Evolutionary conservation across 1,284 basidiomycete genomes (phyloP).

Genomic region (Tilletia caries): DNA sequence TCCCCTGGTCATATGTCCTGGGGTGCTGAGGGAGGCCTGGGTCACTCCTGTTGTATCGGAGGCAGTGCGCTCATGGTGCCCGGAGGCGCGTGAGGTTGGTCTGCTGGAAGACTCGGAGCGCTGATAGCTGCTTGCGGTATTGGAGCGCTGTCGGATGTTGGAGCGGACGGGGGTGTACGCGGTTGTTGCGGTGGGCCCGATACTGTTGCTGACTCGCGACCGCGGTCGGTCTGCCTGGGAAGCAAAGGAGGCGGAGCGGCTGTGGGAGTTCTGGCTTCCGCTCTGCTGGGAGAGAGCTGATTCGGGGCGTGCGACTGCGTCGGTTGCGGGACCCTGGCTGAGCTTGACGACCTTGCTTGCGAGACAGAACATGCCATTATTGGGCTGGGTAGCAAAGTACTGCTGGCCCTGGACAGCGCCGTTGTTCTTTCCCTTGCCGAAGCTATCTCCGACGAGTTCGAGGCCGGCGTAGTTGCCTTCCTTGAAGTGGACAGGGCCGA

Average conservation of each 20-base stretch:
- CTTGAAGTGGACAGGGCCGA: constrained; percentile 43
- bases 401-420: constrained; percentile 82
- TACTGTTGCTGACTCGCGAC: constrained; percentile 1
- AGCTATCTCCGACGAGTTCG: constrained; percentile 44
- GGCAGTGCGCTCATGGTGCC: neutral
- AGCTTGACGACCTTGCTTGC: constrained; percentile 65
- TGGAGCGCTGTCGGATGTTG: neutral
- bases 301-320: constrained; percentile 46
- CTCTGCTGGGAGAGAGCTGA: constrained; percentile 37
- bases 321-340: constrained; percentile 30
- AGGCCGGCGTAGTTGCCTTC: constrained; percentile 46
- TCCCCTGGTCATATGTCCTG: neutral
- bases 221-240: neutral
- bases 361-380: constrained; percentile 86
- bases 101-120: neutral
- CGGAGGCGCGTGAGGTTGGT: constrained; percentile 12
- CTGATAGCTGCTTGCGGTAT: constrained; percentile 1
- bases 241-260: neutral
- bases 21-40: neutral
- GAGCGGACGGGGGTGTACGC: constrained; percentile 3
- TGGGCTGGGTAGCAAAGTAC: constrained; percentile 81
- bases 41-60: neutral
- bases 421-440: constrained; percentile 92
- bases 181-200: neutral
- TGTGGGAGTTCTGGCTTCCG: neutral